A percentile compares a stretch with the other conserved stretches of the same genome.
These are phyloP conservation scores for Limtongia smithiae DNA, from an alignment of 805 yeast species.

Conservation along the genomic window DNA sequence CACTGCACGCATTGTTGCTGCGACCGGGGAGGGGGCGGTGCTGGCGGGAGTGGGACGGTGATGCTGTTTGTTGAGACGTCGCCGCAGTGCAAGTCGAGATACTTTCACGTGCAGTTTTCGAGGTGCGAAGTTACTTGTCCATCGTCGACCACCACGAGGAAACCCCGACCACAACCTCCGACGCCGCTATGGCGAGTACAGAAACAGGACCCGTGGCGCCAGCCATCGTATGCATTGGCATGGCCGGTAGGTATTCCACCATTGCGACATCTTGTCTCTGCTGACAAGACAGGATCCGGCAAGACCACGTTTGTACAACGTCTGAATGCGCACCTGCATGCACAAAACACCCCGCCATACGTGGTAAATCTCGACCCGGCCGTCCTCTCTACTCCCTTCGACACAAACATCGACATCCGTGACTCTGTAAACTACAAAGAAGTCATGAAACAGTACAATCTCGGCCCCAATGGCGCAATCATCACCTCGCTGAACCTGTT, in stretches of 20 bases:
- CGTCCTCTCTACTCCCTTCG: conserved; percentile 87
- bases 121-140: too few species aligned
- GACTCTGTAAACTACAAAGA: conserved; percentile 93
- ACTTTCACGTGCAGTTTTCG: too few species aligned
- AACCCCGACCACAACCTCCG: too few species aligned
- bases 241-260: conserved; percentile 40
- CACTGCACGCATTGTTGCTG: conserved; percentile 1
- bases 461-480: conserved; percentile 98
- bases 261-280: too few species aligned
- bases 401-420: conserved; percentile 90
- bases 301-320: conserved; percentile 98
- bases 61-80: too few species aligned
- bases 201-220: conserved; percentile 37
- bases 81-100: too few species aligned
- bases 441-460: conserved; percentile 88
- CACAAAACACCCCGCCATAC: conserved; percentile 70
- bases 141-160: too few species aligned
- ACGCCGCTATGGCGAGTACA: background rate
- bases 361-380: conserved; percentile 96
- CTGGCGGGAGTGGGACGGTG: too few species aligned
- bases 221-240: conserved; percentile 48
- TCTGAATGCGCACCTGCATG: conserved; percentile 80
- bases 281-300: conserved; percentile 55
- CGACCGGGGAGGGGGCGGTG: too few species aligned
- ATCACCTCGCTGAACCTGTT: conserved; percentile 90